These are phyloP conservation scores for Dictyophora rubrovolvata DNA, from an alignment of 768 basidiomycete species.

Conservation along the genomic window DNA sequence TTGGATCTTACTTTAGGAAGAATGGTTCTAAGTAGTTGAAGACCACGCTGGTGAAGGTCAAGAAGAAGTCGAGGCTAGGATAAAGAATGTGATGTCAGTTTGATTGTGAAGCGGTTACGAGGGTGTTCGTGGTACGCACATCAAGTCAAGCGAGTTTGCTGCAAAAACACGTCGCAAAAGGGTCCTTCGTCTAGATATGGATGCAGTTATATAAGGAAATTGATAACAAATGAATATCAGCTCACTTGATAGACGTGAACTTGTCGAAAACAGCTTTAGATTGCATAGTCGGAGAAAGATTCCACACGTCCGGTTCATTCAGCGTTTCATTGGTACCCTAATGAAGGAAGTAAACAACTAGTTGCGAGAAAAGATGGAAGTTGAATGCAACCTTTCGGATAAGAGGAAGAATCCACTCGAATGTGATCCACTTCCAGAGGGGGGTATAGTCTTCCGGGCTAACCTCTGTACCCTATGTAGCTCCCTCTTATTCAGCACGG, in stretches of 20 bases:
- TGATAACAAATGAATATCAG: not conserved
- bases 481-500: not conserved
- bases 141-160: slow-evolving; percentile 37
- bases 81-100: not conserved
- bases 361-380: not conserved
- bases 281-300: slow-evolving; percentile 56
- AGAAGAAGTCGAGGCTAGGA: slow-evolving; percentile 46
- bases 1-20: slow-evolving; percentile 69
- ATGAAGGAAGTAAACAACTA: not conserved
- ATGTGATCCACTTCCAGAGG: slow-evolving; percentile 62
- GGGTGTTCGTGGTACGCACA: slow-evolving; percentile 15
- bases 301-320: slow-evolving; percentile 63
- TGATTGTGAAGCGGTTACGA: not conserved
- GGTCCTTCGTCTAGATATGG: slow-evolving; percentile 18
- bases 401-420: slow-evolving; percentile 62
- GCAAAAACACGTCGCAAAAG: slow-evolving; percentile 35
- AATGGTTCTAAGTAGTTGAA: slow-evolving; percentile 79
- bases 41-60: slow-evolving; percentile 59
- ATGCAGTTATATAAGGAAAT: not conserved
- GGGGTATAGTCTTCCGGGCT: slow-evolving; percentile 71
- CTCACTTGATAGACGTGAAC: slow-evolving; percentile 25
- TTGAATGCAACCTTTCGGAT: slow-evolving; percentile 32
- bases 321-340: slow-evolving; percentile 45
- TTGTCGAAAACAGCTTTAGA: slow-evolving; percentile 55
- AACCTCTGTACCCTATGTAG: slow-evolving; percentile 37